Evolutionary conservation across 2,329 filamentous ascomycete species (phyloP).

Genomic region (Aureobasidium melanogenum): DNA sequence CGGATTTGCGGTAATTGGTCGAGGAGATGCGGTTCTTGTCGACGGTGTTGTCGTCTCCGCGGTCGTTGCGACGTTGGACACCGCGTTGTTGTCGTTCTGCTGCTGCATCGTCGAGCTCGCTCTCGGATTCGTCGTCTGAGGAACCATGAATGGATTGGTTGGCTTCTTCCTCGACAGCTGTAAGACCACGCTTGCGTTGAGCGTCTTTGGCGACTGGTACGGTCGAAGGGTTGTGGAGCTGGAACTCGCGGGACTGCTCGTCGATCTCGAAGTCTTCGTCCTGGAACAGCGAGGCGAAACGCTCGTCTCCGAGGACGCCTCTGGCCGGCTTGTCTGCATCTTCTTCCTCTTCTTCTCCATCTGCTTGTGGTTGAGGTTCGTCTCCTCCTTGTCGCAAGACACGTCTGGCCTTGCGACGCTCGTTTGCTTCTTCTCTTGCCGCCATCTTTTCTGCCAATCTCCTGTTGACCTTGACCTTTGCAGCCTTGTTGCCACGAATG

Average conservation of each 20-base stretch:
- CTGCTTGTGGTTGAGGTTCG: constrained; percentile 24
- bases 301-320: constrained; percentile 67
- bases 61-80: constrained; percentile 26
- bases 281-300: constrained; percentile 83
- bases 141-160: constrained; percentile 34
- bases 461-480: constrained; percentile 77
- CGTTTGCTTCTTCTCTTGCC: constrained; percentile 61
- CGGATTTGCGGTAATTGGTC: constrained; percentile 52
- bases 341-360: constrained; percentile 44
- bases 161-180: constrained; percentile 52
- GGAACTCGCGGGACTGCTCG: constrained; percentile 80
- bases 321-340: constrained; percentile 17
- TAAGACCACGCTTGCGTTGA: constrained; percentile 41
- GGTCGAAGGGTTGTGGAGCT: constrained; percentile 81
- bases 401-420: constrained; percentile 36
- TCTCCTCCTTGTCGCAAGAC: constrained; percentile 53
- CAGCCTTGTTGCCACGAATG: constrained; percentile 87
- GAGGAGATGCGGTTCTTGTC: constrained; percentile 53
- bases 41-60: constrained; percentile 24
- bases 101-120: constrained; percentile 19
- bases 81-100: constrained; percentile 28
- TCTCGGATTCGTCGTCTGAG: constrained; percentile 28
- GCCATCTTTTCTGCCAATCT: constrained; percentile 54
- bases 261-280: constrained; percentile 90
- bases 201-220: constrained; percentile 29